Evolutionary conservation across 2,329 filamentous ascomycete species (phyloP).

Genomic region (Aspergillus carbonarius): DNA sequence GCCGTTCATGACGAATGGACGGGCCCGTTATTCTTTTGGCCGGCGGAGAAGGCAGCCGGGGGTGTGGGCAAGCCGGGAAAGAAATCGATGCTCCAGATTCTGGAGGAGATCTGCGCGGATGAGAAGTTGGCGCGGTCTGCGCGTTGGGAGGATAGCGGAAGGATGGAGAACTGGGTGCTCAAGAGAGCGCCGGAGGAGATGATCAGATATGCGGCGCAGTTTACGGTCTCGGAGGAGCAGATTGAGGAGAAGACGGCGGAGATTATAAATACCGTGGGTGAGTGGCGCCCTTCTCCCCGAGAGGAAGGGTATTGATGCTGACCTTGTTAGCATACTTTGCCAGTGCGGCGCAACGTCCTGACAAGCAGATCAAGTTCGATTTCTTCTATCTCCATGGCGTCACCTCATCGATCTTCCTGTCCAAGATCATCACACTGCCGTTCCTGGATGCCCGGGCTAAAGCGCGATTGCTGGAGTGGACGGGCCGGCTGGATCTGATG

Average conservation of each 20-base stretch:
- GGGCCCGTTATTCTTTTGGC: slow-evolving; percentile 50
- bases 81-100: slow-evolving; percentile 56
- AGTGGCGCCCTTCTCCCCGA: slow-evolving; percentile 10
- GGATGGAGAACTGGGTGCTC: slow-evolving; percentile 68
- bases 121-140: slow-evolving; percentile 57
- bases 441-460: slow-evolving; percentile 64
- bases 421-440: slow-evolving; percentile 60
- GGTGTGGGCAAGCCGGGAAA: slow-evolving; percentile 29
- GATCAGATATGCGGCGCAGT: slow-evolving; percentile 60
- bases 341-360: slow-evolving; percentile 62
- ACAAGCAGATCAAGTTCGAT: slow-evolving; percentile 71
- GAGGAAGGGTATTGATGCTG: background rate
- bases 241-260: slow-evolving; percentile 59
- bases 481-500: slow-evolving; percentile 70
- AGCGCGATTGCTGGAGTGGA: slow-evolving; percentile 74
- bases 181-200: slow-evolving; percentile 63
- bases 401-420: slow-evolving; percentile 74
- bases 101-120: slow-evolving; percentile 59
- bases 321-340: slow-evolving; percentile 53
- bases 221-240: slow-evolving; percentile 56
- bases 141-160: slow-evolving; percentile 58
- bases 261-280: slow-evolving; percentile 67
- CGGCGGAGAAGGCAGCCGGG: slow-evolving; percentile 35
- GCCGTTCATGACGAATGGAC: slow-evolving; percentile 66
- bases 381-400: slow-evolving; percentile 81